Evolutionary conservation across 805 yeast genomes (phyloP), one percentile per base, ranked within the genome.

Genomic region (Metschnikowia chrysomelidarum): DNA sequence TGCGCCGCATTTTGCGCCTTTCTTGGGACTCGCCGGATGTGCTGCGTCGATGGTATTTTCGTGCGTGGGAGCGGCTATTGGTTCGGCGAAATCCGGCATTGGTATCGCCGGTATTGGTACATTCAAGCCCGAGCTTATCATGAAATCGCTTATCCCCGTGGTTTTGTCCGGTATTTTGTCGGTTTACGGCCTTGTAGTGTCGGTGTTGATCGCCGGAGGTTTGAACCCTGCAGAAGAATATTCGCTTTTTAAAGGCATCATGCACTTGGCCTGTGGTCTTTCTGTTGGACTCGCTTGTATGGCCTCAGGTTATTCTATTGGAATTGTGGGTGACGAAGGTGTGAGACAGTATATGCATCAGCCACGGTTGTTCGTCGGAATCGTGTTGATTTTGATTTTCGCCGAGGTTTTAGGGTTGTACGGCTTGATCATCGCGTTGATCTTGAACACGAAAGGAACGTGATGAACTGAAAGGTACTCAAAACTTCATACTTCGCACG

Each of bases 91-190:
- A 64, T 85, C 96, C 28, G 99, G 99, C 40, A 82, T 93, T 46
- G 99, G 99, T 74, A 93, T 93, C 53, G 71, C 97, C 20, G 99
- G 98, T 73, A 88, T 93, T 48, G 97, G 98, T 71, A 84, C 96
- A 30, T 93, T 91, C 69, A 85, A 86, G 59, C 99, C 99, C 9
- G 98, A 93, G 56, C 71, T 93, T 54, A 88, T 93, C 54, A 93
- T 93, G 98, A 86, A 83, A 62, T 83, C 93, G 6, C 71, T 93
- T 32, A 89, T 93, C 50, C 99, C 99, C 12, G 99, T 93, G 30
- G 96, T 93, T 47, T 88, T 93, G 95, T 80, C 93, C 46, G 99
- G 99, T 78, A 93, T 93, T 56, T 69, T 93, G 42, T 88, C 98
- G 8, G 96, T 93, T 34, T 93, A 93, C 60, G 99, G 99, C 3